These are phyloP conservation scores for Syzygium grande DNA, from an alignment of 345 rosid genomes.

Conservation along the genomic window DNA sequence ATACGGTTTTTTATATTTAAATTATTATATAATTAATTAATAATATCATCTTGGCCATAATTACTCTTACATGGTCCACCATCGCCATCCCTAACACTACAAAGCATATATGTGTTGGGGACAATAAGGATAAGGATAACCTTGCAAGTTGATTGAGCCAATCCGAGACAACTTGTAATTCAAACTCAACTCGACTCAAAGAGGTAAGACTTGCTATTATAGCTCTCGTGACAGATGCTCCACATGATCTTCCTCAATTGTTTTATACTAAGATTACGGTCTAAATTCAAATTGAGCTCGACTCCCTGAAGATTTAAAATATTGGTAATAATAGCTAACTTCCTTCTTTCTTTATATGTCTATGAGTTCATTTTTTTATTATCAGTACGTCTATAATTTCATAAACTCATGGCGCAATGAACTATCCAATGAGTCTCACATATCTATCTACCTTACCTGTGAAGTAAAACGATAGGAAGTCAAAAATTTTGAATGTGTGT, in stretches of 20 bases:
- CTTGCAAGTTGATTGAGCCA: background rate
- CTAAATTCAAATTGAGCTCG: background rate
- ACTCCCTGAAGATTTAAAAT: background rate
- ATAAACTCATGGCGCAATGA: background rate
- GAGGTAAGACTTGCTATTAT: background rate
- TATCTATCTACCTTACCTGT: background rate
- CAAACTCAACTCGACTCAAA: background rate
- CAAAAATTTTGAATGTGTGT: background rate
- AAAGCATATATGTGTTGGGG: background rate
- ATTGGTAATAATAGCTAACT: background rate
- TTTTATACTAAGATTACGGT: too few species aligned
- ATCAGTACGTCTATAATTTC: background rate
- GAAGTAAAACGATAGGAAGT: background rate
- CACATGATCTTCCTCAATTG: background rate
- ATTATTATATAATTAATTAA: too few species aligned
- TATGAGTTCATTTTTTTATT: background rate
- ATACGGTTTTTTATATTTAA: too few species aligned
- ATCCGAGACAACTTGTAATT: background rate
- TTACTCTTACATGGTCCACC: too few species aligned
- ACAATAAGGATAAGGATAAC: background rate
- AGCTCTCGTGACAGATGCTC: background rate
- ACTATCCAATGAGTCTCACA: background rate
- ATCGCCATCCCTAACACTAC: background rate
- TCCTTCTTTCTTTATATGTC: background rate
- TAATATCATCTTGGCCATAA: too few species aligned